These are phyloP conservation scores for Pezicula rhizophila DNA, from an alignment of 2,329 filamentous ascomycete species.

Conservation along the genomic window DNA sequence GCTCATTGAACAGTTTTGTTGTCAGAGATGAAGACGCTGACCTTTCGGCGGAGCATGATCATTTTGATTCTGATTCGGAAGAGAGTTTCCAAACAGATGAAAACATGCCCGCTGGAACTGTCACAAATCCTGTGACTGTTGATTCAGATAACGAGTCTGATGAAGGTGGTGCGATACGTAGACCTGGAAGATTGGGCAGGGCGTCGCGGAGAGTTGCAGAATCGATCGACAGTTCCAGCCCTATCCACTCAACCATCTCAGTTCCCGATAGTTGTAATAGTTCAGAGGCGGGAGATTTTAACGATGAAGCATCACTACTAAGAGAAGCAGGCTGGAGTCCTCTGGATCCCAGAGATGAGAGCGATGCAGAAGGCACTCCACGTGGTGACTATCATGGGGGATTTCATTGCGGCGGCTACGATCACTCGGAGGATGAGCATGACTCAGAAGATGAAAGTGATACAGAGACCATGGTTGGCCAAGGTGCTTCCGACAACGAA, in stretches of 20 bases:
- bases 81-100: background rate
- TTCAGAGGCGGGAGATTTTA: conserved; percentile 23
- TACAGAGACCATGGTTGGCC: conserved; percentile 22
- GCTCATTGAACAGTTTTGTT: conserved; percentile 24
- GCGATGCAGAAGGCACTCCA: conserved; percentile 17
- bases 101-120: background rate
- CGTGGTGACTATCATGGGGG: conserved; percentile 8
- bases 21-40: conserved; percentile 20
- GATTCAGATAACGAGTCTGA: conserved; percentile 25
- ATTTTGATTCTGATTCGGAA: background rate
- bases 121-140: background rate
- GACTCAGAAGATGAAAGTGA: conserved; percentile 21
- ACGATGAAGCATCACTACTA: conserved; percentile 18
- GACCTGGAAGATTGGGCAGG: conserved; percentile 11
- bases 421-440: conserved; percentile 9
- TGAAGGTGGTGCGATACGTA: conserved; percentile 24
- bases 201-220: conserved; percentile 2
- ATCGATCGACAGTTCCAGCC: conserved; percentile 2
- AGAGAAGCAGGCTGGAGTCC: conserved; percentile 27
- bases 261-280: conserved; percentile 17
- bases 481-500: conserved; percentile 18
- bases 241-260: conserved; percentile 13
- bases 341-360: conserved; percentile 26
- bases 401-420: conserved; percentile 1
- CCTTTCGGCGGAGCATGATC: background rate